These are phyloP conservation scores for Sanghuangporus baumii DNA, from an alignment of 1,284 basidiomycete genomes.

Conservation along the genomic window DNA sequence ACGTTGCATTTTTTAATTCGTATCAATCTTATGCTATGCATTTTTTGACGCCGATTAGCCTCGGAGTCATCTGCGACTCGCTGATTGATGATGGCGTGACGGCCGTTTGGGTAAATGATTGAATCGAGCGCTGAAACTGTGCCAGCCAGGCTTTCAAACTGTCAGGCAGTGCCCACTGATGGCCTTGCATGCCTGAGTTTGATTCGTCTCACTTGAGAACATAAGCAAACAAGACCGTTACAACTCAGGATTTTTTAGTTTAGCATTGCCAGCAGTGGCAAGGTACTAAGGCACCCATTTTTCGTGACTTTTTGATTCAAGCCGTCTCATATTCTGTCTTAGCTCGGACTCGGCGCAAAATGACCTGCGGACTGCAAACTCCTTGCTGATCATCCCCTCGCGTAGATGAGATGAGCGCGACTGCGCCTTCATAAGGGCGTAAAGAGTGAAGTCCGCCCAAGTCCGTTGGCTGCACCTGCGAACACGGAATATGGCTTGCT, in stretches of 20 bases:
- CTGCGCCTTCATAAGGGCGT: neutral
- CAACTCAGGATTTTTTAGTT: neutral
- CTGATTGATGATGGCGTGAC: slow-evolving; percentile 8
- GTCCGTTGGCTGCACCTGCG: neutral
- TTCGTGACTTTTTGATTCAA: neutral
- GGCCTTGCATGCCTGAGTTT: neutral
- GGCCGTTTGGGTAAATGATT: slow-evolving; percentile 8
- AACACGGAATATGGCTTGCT: neutral
- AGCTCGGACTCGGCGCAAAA: neutral
- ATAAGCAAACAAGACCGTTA: neutral
- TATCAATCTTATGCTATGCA: slow-evolving; percentile 5
- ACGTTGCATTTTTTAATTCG: neutral
- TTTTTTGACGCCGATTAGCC: neutral
- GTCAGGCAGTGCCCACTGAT: slow-evolving; percentile 3
- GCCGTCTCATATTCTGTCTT: neutral
- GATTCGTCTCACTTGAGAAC: neutral
- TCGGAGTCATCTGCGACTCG: neutral
- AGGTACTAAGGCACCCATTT: neutral
- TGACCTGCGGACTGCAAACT: neutral
- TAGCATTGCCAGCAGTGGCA: neutral
- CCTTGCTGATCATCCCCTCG: neutral
- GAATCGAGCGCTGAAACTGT: slow-evolving; percentile 10
- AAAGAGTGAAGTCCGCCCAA: neutral
- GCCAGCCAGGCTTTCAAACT: neutral
- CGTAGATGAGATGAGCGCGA: neutral